A percentile compares a stretch with the other conserved stretches of the same genome.
phyloP scores from a whole-genome alignment of 768 basidiomycete genomes.

The Auricularia cornea region DNA sequence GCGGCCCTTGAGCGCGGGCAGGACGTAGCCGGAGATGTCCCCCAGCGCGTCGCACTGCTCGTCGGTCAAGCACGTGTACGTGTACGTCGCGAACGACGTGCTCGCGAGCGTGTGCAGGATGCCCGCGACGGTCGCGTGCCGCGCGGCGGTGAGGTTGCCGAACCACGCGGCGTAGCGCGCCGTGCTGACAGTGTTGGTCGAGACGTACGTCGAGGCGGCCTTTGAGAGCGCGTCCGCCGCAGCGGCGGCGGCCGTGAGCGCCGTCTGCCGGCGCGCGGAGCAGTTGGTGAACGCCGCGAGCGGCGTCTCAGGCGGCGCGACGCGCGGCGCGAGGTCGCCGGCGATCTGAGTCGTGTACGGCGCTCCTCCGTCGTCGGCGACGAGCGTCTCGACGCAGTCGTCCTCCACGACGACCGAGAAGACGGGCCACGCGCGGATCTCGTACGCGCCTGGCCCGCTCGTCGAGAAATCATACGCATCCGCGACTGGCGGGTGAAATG shows the following conservation, averaged over 20 bases:
- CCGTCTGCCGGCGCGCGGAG: conserved; percentile 23
- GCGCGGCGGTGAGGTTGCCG: conserved; percentile 29
- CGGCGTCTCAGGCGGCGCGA: not conserved
- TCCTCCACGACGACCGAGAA: conserved; percentile 36
- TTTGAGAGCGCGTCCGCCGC: not conserved
- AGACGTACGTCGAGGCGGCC: conserved; percentile 18
- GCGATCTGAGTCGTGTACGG: conserved; percentile 15
- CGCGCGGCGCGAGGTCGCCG: not conserved
- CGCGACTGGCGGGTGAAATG: too few species aligned
- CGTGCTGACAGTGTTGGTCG: conserved; percentile 26
- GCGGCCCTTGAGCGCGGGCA: conserved; percentile 12
- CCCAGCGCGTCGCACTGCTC: not conserved
- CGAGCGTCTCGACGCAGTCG: conserved; percentile 21
- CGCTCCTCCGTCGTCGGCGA: conserved; percentile 25
- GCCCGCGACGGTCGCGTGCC: not conserved
- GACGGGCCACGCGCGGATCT: conserved; percentile 32
- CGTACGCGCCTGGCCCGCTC: conserved; percentile 33
- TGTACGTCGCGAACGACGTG: not conserved
- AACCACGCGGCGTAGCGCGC: conserved; percentile 44
- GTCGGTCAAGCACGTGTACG: not conserved
- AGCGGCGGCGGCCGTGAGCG: conserved; percentile 30
- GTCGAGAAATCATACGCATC: conserved; percentile 40
- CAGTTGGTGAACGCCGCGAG: conserved; percentile 21
- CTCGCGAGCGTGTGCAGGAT: not conserved
- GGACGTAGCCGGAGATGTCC: not conserved